A percentile compares a stretch with the other conserved stretches of the same genome.
Conservation (phyloP, 169 alveolate species). For the Toxoplasma gondii region DNA sequence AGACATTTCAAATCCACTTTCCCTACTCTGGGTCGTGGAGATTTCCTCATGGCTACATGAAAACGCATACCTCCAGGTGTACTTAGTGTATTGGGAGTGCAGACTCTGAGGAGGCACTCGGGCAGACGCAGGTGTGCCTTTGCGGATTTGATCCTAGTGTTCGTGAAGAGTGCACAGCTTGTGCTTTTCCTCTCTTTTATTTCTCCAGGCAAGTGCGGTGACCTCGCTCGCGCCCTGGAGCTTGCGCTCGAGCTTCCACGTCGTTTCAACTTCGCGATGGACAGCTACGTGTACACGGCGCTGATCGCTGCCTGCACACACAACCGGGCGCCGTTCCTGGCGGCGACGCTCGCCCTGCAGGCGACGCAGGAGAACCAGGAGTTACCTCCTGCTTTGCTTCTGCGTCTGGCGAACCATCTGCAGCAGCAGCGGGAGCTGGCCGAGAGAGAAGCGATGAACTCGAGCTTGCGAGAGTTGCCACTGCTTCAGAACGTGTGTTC, state of each 20-base stretch:
- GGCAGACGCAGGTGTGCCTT: too few species aligned
- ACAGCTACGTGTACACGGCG: slow-evolving; percentile 83
- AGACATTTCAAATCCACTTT: too few species aligned
- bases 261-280: slow-evolving; percentile 72
- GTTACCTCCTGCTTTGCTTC: not conserved
- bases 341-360: slow-evolving; percentile 30
- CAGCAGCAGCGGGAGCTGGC: not conserved
- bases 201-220: slow-evolving; percentile 66
- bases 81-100: too few species aligned
- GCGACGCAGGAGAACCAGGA: not conserved
- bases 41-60: too few species aligned
- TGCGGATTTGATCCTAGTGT: too few species aligned
- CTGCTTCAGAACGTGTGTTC: not conserved
- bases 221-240: slow-evolving; percentile 77
- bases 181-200: too few species aligned
- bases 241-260: slow-evolving; percentile 75
- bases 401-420: not conserved
- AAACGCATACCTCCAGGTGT: too few species aligned
- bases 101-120: too few species aligned
- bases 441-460: not conserved
- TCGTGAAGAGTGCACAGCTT: too few species aligned
- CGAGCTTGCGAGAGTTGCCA: not conserved
- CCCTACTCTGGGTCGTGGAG: too few species aligned
- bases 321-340: slow-evolving; percentile 53
- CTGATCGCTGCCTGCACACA: slow-evolving; percentile 82